These are phyloP conservation scores for Phytophthora europaea DNA, from an alignment of 352 stramenopile species.

Conservation along the genomic window DNA sequence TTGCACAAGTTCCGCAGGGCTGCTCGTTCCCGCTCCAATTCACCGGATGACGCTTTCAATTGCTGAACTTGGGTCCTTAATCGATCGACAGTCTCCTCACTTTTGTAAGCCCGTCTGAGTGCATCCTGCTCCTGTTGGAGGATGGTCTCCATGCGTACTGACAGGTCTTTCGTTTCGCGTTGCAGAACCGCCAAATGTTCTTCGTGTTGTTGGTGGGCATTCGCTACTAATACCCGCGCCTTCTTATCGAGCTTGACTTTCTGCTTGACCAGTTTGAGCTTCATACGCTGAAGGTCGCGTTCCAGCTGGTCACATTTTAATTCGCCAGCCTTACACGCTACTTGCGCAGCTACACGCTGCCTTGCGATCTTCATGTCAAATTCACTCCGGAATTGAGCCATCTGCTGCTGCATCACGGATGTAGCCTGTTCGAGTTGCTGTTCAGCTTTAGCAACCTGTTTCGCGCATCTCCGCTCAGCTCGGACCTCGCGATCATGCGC, in stretches of 20 bases:
- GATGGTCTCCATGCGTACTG: slow-evolving; percentile 21
- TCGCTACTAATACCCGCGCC: slow-evolving; percentile 43
- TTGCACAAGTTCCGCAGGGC: slow-evolving; percentile 18
- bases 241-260: slow-evolving; percentile 73
- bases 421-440: slow-evolving; percentile 38
- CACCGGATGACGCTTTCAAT: slow-evolving; percentile 8
- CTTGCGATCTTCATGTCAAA: slow-evolving; percentile 35
- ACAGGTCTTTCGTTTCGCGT: slow-evolving; percentile 27
- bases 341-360: slow-evolving; percentile 43
- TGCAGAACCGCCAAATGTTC: slow-evolving; percentile 25
- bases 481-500: slow-evolving; percentile 29
- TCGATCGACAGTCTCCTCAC: slow-evolving; percentile 23
- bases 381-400: slow-evolving; percentile 39
- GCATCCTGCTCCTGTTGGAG: slow-evolving; percentile 27
- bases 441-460: slow-evolving; percentile 28
- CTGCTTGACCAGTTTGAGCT: slow-evolving; percentile 45
- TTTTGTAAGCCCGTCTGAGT: slow-evolving; percentile 23
- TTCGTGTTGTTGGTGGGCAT: slow-evolving; percentile 32
- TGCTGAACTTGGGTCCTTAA: slow-evolving; percentile 32
- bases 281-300: slow-evolving; percentile 27
- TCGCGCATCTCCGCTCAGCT: slow-evolving; percentile 18
- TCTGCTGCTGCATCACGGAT: slow-evolving; percentile 48
- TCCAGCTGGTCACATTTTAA: slow-evolving; percentile 38
- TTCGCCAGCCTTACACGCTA: slow-evolving; percentile 40
- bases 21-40: slow-evolving; percentile 32